Conservation (phyloP, 768 basidiomycete genomes). For the Leccinum aurantiacum region DNA sequence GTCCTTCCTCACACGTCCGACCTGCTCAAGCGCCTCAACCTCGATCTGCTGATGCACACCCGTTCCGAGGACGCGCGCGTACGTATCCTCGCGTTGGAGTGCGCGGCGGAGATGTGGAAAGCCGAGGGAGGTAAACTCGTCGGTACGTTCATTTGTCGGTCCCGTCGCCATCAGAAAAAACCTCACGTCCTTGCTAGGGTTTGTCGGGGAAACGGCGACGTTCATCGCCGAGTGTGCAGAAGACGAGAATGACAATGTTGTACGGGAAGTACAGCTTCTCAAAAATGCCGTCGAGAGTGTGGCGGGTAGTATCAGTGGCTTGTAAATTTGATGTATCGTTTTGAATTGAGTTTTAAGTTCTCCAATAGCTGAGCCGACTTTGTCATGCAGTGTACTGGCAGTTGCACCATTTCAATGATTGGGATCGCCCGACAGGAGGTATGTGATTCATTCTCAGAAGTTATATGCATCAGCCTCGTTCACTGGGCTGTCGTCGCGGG, state of each 20-base stretch:
- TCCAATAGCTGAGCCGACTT: too few relatives aligned
- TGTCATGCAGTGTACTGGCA: too few relatives aligned
- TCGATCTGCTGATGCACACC: slow-evolving; percentile 83
- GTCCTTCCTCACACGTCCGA: slow-evolving; percentile 24
- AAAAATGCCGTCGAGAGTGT: slow-evolving; percentile 71
- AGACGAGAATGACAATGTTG: slow-evolving; percentile 85
- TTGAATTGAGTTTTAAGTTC: too few relatives aligned
- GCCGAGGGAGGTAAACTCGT: slow-evolving; percentile 71
- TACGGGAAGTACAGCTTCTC: slow-evolving; percentile 63
- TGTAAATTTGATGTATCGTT: slow-evolving; percentile 16
- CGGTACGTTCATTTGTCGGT: slow-evolving; percentile 43
- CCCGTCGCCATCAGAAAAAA: not conserved
- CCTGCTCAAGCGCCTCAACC: slow-evolving; percentile 78
- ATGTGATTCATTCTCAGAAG: too few relatives aligned
- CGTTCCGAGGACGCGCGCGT: slow-evolving; percentile 74
- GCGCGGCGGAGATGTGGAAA: slow-evolving; percentile 74
- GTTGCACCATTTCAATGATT: too few relatives aligned
- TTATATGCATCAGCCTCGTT: too few relatives aligned
- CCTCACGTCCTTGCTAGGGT: slow-evolving; percentile 45
- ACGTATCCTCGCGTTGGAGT: slow-evolving; percentile 70
- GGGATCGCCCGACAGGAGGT: too few relatives aligned
- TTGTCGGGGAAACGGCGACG: slow-evolving; percentile 76
- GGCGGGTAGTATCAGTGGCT: slow-evolving; percentile 54
- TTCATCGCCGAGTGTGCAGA: slow-evolving; percentile 87
- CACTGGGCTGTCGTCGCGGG: too few relatives aligned